Percentiles rank a stretch among this genome's conserved stretches.
Conservation (phyloP, 2,329 filamentous ascomycete genomes). For the Epichloe aotearoae region DNA sequence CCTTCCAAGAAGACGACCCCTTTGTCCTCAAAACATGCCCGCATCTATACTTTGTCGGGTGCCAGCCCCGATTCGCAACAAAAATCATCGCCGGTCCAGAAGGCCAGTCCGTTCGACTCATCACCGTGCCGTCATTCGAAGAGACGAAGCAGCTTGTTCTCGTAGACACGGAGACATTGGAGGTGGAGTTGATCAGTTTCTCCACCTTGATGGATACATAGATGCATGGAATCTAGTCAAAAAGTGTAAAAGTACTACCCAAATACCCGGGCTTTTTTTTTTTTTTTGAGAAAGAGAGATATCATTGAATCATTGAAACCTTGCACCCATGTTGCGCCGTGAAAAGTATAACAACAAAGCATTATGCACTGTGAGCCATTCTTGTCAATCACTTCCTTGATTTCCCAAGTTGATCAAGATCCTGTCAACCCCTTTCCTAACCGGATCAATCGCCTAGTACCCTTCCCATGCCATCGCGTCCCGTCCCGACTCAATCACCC, state of each 20-base stretch:
- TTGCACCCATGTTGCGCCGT: no score
- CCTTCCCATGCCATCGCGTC: no score
- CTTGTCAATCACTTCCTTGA: no score
- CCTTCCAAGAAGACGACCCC: constrained; percentile 86
- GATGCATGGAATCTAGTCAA: not conserved
- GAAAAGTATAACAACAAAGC: no score
- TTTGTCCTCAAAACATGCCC: constrained; percentile 78
- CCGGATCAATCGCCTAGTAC: no score
- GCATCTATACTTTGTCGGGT: constrained; percentile 83
- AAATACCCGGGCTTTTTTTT: not conserved
- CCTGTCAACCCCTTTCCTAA: no score
- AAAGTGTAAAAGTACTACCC: not conserved
- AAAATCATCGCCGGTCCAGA: constrained; percentile 51
- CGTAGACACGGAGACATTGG: constrained; percentile 74
- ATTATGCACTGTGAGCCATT: no score
- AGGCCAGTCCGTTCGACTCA: constrained; percentile 59
- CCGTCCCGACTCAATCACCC: not conserved
- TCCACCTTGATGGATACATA: constrained; percentile 4
- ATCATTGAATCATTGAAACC: no score
- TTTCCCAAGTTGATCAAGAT: no score
- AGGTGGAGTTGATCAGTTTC: constrained; percentile 58
- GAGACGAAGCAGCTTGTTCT: constrained; percentile 69
- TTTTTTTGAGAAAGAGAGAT: not conserved
- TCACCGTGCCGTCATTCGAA: constrained; percentile 75
- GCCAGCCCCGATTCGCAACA: constrained; percentile 67